A percentile compares a stretch with the other conserved stretches of the same genome.
phyloP scores from a whole-genome alignment of 352 stramenopile species.

The Aphanomyces astaci region DNA sequence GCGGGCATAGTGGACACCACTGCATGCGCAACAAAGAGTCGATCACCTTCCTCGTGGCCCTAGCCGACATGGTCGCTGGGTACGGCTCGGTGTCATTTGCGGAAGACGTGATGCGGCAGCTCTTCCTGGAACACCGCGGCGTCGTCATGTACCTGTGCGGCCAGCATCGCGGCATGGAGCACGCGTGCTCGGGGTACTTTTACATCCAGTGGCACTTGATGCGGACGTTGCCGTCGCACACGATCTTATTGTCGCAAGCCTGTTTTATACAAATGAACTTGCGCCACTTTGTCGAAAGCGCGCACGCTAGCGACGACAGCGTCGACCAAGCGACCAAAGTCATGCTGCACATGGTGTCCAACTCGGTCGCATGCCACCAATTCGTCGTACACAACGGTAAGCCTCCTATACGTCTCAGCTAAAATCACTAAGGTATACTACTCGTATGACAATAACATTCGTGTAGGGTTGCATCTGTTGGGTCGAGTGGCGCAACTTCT shows the following conservation, averaged over 20 bases:
- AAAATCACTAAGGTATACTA: not conserved
- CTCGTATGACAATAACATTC: not conserved
- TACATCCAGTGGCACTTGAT: not conserved
- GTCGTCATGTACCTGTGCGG: constrained; percentile 18
- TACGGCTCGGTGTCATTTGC: not conserved
- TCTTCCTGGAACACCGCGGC: constrained; percentile 15
- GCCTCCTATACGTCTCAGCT: not conserved
- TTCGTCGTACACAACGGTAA: constrained; percentile 18
- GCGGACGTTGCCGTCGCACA: not conserved
- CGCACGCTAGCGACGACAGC: constrained; percentile 6
- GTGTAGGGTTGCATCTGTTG: not conserved
- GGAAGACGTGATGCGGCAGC: not conserved
- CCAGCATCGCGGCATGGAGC: not conserved
- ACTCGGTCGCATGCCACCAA: constrained; percentile 1
- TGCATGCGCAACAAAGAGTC: constrained; percentile 15
- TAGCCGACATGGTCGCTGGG: constrained; percentile 11
- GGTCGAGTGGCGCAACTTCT: not conserved
- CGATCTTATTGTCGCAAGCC: not conserved
- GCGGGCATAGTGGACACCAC: not conserved
- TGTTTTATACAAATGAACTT: constrained; percentile 14
- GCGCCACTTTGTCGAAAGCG: not conserved
- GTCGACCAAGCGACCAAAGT: constrained; percentile 10
- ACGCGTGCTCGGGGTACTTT: constrained; percentile 7
- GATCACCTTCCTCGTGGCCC: not conserved
- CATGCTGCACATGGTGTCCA: not conserved